These are phyloP conservation scores for Neocallimastix lanati DNA, from an alignment of 192 early-diverging fungal species.

Conservation along the genomic window DNA sequence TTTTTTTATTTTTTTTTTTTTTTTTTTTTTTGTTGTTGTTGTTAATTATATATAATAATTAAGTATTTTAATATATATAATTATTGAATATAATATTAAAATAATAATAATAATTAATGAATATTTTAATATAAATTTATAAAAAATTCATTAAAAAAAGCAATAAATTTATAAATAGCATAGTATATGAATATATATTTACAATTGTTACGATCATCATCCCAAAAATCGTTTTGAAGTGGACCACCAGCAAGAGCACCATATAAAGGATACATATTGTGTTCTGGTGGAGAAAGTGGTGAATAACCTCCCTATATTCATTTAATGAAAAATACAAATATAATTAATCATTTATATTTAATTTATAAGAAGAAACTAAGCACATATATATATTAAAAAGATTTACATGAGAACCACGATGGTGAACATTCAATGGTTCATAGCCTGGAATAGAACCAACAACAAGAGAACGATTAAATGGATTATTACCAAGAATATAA, in stretches of 20 bases:
- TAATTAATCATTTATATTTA: no score
- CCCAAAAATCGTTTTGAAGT: constrained; percentile 22
- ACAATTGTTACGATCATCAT: constrained; percentile 22
- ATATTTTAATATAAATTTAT: no score
- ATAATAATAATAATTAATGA: no score
- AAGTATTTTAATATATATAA: no score
- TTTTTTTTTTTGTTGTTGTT: no score
- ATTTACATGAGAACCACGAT: constrained; percentile 33
- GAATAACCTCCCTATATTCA: background rate
- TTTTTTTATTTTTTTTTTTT: no score
- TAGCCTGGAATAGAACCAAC: constrained; percentile 10
- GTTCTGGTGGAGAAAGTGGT: constrained; percentile 4
- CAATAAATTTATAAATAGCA: no score
- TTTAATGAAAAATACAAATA: background rate
- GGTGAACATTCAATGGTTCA: constrained; percentile 31
- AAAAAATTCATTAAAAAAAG: no score
- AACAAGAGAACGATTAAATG: constrained; percentile 28
- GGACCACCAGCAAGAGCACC: constrained; percentile 42
- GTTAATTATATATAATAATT: no score
- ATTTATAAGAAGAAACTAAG: no score
- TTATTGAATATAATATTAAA: no score
- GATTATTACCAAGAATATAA: constrained; percentile 33
- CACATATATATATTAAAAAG: no score
- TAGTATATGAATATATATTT: constrained; percentile 11
- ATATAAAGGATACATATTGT: constrained; percentile 19